Percentiles rank a stretch among this genome's conserved stretches.
Conservation (phyloP, 768 basidiomycete species). For the Rhizopogon vinicolor region DNA sequence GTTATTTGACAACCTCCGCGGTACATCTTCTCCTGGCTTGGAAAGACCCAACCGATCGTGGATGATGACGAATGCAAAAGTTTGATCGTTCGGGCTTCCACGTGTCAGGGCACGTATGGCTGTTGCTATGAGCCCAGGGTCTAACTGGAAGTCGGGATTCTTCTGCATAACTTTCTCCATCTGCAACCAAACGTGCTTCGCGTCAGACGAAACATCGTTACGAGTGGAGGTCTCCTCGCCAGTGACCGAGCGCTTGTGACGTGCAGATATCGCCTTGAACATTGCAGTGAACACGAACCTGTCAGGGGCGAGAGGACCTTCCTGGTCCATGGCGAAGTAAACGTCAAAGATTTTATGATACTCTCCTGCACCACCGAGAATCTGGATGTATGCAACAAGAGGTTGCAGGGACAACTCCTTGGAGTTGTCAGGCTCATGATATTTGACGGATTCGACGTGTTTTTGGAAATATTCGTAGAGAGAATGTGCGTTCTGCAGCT, state of each 20-base stretch:
- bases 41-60: slow-evolving; percentile 60
- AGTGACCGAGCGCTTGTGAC: slow-evolving; percentile 9
- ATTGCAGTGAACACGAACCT: slow-evolving; percentile 61
- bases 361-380: slow-evolving; percentile 55
- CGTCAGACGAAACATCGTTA: slow-evolving; percentile 54
- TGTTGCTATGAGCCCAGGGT: slow-evolving; percentile 47
- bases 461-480: slow-evolving; percentile 56
- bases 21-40: slow-evolving; percentile 36
- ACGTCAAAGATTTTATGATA: slow-evolving; percentile 74
- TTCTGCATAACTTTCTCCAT: slow-evolving; percentile 50
- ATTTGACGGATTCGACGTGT: slow-evolving; percentile 45
- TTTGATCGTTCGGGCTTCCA: slow-evolving; percentile 55
- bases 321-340: slow-evolving; percentile 61
- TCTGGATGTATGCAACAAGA: slow-evolving; percentile 57
- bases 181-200: slow-evolving; percentile 67
- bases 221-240: slow-evolving; percentile 16
- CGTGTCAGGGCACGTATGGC: slow-evolving; percentile 51
- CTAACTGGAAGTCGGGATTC: slow-evolving; percentile 42
- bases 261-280: slow-evolving; percentile 43
- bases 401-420: slow-evolving; percentile 46
- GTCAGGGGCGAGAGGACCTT: slow-evolving; percentile 59
- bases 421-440: slow-evolving; percentile 38
- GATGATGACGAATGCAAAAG: slow-evolving; percentile 62
- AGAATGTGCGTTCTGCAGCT: slow-evolving; percentile 55
- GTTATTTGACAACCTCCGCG: slow-evolving; percentile 32